A percentile compares a stretch with the other conserved stretches of the same genome.
Conservation (phyloP, 768 basidiomycete genomes). For the Auricularia sp. region DNA sequence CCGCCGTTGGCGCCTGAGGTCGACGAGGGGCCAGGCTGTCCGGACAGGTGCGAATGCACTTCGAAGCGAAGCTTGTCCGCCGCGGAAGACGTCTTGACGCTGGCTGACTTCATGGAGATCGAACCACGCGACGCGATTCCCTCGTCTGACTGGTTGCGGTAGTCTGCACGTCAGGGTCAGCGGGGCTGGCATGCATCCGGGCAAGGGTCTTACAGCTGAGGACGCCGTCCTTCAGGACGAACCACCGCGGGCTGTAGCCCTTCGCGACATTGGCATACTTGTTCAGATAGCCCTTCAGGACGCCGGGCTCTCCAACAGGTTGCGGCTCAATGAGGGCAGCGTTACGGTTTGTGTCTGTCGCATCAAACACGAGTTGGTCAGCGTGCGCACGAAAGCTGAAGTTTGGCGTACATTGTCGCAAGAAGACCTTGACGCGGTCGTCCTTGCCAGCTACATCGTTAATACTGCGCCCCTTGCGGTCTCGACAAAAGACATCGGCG, state of each 20-base stretch:
- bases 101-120: conserved; percentile 76
- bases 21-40: conserved; percentile 33
- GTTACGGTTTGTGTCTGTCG: conserved; percentile 69
- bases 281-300: conserved; percentile 69
- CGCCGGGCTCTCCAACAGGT: conserved; percentile 42
- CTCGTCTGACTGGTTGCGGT: conserved; percentile 86
- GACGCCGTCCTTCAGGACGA: conserved; percentile 77
- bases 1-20: conserved; percentile 9
- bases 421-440: conserved; percentile 70
- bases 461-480: conserved; percentile 60
- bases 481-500: conserved; percentile 80
- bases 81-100: conserved; percentile 41
- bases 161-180: conserved; percentile 36
- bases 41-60: conserved; percentile 36
- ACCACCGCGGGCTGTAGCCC: conserved; percentile 87
- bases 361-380: background rate
- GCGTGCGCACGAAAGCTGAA: background rate
- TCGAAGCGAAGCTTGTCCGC: conserved; percentile 71
- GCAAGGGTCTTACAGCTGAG: conserved; percentile 51
- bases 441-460: conserved; percentile 62
- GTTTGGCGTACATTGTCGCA: conserved; percentile 63
- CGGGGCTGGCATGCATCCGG: conserved; percentile 1
- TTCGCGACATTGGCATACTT: conserved; percentile 91
- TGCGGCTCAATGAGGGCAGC: conserved; percentile 50
- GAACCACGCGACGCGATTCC: conserved; percentile 75